These are phyloP conservation scores for Acanthamoeba healyi DNA, from an alignment of 208 protist species.

Conservation along the genomic window DNA sequence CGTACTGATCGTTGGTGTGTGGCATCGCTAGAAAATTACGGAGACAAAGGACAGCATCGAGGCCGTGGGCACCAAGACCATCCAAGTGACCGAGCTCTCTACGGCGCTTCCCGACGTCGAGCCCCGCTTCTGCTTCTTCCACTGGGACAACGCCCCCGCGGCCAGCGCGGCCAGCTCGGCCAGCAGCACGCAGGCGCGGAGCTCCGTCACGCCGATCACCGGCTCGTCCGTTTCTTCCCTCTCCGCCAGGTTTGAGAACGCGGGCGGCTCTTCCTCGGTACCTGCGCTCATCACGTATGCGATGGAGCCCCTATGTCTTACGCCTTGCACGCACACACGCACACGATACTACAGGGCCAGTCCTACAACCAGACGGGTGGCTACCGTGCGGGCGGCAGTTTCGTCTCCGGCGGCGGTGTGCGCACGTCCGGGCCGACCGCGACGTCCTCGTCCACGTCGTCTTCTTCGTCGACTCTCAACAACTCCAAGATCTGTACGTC, in stretches of 20 bases:
- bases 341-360: not conserved
- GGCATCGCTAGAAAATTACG: not conserved
- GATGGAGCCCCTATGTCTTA: no score
- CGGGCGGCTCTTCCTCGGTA: not conserved
- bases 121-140: conserved; percentile 70
- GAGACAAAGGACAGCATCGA: conserved; percentile 58
- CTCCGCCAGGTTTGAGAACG: not conserved
- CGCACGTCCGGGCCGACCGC: not conserved
- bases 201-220: not conserved
- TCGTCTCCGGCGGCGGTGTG: not conserved
- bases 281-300: not conserved
- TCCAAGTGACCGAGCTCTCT: not conserved
- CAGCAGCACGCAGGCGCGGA: not conserved
- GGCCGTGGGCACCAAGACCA: conserved; percentile 20
- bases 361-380: conserved; percentile 21
- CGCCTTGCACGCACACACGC: not conserved
- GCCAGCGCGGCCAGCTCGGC: not conserved
- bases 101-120: not conserved
- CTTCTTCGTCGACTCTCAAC: not conserved
- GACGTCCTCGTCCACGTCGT: not conserved
- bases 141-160: conserved; percentile 27
- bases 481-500: conserved; percentile 45
- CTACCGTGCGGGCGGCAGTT: conserved; percentile 9
- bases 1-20: not conserved
- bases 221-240: conserved; percentile 2